These are phyloP conservation scores for Pholiota conissans DNA, from an alignment of 768 basidiomycete species.

Conservation along the genomic window DNA sequence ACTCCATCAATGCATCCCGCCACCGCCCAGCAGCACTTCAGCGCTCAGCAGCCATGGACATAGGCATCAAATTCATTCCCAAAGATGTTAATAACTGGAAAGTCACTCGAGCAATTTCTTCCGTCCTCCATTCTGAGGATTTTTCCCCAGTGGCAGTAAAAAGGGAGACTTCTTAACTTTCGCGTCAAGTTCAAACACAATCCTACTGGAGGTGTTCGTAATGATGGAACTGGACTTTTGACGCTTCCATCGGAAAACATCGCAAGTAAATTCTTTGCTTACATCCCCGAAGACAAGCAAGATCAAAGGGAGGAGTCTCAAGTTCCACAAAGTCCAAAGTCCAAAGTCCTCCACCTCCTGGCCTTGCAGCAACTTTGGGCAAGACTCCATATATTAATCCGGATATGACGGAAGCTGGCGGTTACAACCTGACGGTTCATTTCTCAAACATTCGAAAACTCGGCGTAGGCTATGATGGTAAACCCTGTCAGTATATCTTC, in stretches of 20 bases:
- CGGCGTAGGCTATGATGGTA: slow-evolving; percentile 60
- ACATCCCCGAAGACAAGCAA: slow-evolving; percentile 42
- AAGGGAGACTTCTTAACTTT: slow-evolving; percentile 56
- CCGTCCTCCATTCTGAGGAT: slow-evolving; percentile 55
- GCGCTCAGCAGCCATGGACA: slow-evolving; percentile 28
- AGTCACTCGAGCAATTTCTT: slow-evolving; percentile 55
- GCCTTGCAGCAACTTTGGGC: slow-evolving; percentile 35
- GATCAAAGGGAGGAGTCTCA: slow-evolving; percentile 42
- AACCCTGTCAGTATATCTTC: slow-evolving; percentile 52
- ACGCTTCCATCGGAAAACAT: slow-evolving; percentile 37
- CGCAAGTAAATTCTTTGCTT: slow-evolving; percentile 47
- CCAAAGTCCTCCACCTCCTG: slow-evolving; percentile 9
- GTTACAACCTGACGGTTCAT: slow-evolving; percentile 50
- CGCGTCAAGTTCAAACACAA: slow-evolving; percentile 51
- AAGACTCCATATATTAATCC: slow-evolving; percentile 61
- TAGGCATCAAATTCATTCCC: slow-evolving; percentile 37
- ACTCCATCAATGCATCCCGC: neutral
- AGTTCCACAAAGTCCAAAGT: slow-evolving; percentile 26
- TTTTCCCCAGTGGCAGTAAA: slow-evolving; percentile 37
- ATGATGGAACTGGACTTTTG: slow-evolving; percentile 51
- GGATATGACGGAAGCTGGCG: slow-evolving; percentile 47
- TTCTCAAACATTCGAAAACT: slow-evolving; percentile 62
- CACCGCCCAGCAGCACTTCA: neutral
- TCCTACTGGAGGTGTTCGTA: slow-evolving; percentile 48
- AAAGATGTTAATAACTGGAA: slow-evolving; percentile 49